Conservation (phyloP, 2,329 filamentous ascomycete species). For the Aspergillaceae sp. region DNA sequence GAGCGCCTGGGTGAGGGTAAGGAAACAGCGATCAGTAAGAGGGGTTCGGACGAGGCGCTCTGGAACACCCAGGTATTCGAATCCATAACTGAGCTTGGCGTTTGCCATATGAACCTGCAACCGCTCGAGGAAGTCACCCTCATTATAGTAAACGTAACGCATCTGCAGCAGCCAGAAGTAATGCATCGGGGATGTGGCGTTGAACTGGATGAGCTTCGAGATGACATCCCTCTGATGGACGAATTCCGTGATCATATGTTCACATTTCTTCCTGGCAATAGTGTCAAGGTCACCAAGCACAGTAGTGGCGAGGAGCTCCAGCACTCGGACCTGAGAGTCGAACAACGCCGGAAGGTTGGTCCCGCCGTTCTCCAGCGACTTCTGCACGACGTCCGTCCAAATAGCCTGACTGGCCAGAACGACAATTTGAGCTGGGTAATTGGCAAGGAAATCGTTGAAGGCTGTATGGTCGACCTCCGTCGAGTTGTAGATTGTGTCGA, state of each 20-base stretch:
- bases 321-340: slow-evolving; percentile 73
- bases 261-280: slow-evolving; percentile 89
- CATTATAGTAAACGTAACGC: slow-evolving; percentile 81
- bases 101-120: slow-evolving; percentile 95
- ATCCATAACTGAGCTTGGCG: slow-evolving; percentile 88
- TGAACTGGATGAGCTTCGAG: slow-evolving; percentile 68
- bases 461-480: slow-evolving; percentile 60
- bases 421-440: slow-evolving; percentile 87
- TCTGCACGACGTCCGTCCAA: slow-evolving; percentile 84
- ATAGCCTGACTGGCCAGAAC: slow-evolving; percentile 88
- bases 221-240: slow-evolving; percentile 95
- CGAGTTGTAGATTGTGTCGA: slow-evolving; percentile 66
- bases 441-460: slow-evolving; percentile 70
- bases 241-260: slow-evolving; percentile 97
- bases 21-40: slow-evolving; percentile 94
- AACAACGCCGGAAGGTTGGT: slow-evolving; percentile 61
- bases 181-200: slow-evolving; percentile 67
- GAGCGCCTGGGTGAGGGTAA: slow-evolving; percentile 90
- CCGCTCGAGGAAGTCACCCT: slow-evolving; percentile 73
- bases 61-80: slow-evolving; percentile 93
- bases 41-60: slow-evolving; percentile 95
- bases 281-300: slow-evolving; percentile 83
- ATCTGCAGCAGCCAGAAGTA: slow-evolving; percentile 94
- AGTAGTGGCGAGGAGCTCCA: slow-evolving; percentile 76
- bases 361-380: slow-evolving; percentile 64